A percentile compares a stretch with the other conserved stretches of the same genome.
phyloP scores from a whole-genome alignment of 2,329 filamentous ascomycete species.

The Aotearoamyces nothofagi region DNA sequence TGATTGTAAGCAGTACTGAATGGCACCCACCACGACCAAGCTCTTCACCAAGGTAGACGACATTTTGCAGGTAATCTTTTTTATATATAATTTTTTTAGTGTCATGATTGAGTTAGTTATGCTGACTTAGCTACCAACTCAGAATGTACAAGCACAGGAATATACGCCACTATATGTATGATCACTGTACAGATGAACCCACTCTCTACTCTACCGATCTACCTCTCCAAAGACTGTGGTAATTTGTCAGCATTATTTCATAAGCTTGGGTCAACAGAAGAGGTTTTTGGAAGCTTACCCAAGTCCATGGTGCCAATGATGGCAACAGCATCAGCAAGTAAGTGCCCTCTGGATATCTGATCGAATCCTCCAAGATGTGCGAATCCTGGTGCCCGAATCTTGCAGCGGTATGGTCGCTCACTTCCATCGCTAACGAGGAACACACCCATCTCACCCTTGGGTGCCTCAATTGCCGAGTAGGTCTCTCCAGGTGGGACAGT shows the following conservation, averaged over 20 bases:
- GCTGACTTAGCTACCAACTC: constrained; percentile 12
- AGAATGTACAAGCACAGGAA: no score
- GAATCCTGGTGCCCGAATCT: constrained; percentile 93
- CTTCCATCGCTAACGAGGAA: constrained; percentile 91
- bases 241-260: constrained; percentile 6
- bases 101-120: constrained; percentile 6
- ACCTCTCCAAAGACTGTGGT: constrained; percentile 27
- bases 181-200: constrained; percentile 4
- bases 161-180: constrained; percentile 6
- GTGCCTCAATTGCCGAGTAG: constrained; percentile 96
- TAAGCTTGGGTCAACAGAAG: constrained; percentile 3
- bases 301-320: constrained; percentile 87
- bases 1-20: no score
- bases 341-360: constrained; percentile 79
- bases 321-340: constrained; percentile 91
- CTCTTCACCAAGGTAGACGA: no score
- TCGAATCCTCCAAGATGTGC: constrained; percentile 92
- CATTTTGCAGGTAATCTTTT: no score
- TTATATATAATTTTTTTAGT: not conserved
- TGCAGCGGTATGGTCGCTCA: constrained; percentile 92
- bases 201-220: constrained; percentile 26
- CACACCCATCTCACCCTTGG: constrained; percentile 99
- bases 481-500: constrained; percentile 94
- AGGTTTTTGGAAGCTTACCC: constrained; percentile 36
- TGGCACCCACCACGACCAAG: no score